Conservation (phyloP, 73 alveolate species). For the Tetrahymena elliotti region DNA sequence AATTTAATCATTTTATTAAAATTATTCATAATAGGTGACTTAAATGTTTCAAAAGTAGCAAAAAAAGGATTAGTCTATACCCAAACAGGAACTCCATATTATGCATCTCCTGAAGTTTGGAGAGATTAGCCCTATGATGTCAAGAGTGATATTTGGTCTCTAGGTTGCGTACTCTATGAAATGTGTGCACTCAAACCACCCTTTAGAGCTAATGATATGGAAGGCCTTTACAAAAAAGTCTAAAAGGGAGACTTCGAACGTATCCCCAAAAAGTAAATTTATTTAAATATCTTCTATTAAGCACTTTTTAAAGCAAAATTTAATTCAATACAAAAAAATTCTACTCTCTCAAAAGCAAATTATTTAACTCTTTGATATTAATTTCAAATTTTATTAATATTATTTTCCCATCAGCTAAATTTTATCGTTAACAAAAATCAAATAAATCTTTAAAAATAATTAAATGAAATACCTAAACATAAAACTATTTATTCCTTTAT, state of each 20-base stretch:
- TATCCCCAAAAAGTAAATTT: constrained; percentile 11
- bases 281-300: too few species aligned
- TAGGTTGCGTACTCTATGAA: constrained; percentile 93
- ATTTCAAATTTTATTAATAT: too few species aligned
- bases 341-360: too few species aligned
- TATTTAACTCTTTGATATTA: too few species aligned
- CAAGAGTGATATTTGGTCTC: constrained; percentile 89
- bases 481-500: too few species aligned
- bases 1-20: not conserved
- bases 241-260: constrained; percentile 29
- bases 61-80: constrained; percentile 75
- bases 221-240: constrained; percentile 37
- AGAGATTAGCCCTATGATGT: constrained; percentile 77
- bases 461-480: too few species aligned
- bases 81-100: constrained; percentile 95
- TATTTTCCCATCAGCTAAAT: too few species aligned
- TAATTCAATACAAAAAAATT: too few species aligned
- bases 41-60: constrained; percentile 75
- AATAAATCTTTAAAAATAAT: too few species aligned
- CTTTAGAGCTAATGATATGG: constrained; percentile 82
- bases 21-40: constrained; percentile 66
- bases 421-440: too few species aligned
- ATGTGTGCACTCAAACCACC: constrained; percentile 86
- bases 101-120: constrained; percentile 83
- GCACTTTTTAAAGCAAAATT: too few species aligned